Conservation (phyloP, 345 rosid genomes). For the Eucalyptus sideroxylon region DNA sequence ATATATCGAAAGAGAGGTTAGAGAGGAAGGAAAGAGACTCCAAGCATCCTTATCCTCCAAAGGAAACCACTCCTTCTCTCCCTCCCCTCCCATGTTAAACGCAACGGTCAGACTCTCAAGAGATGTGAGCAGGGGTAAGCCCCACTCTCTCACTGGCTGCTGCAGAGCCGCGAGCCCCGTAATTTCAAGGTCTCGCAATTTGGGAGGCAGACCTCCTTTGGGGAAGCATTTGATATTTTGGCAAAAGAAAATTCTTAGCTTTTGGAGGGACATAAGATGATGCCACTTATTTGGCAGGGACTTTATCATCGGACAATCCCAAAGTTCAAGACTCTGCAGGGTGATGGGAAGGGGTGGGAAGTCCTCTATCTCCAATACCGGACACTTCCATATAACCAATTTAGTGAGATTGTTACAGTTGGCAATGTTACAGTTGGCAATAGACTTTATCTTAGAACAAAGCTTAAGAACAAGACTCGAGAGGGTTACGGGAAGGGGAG, state of each 20-base stretch:
- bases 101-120: fast-evolving
- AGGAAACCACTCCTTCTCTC: not conserved
- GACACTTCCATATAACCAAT: too few relatives aligned
- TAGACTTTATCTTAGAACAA: not conserved
- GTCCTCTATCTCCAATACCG: too few relatives aligned
- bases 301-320: not conserved
- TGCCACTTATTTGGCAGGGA: not conserved
- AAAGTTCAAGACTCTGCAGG: fast-evolving
- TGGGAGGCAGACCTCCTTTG: not conserved
- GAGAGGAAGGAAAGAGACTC: not conserved
- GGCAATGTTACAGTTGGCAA: not conserved
- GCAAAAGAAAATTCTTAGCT: fast-evolving
- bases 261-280: not conserved
- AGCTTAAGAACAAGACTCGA: fast-evolving
- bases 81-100: not conserved
- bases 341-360: not conserved
- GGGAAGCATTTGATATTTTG: not conserved
- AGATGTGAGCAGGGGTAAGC: not conserved
- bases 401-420: not conserved
- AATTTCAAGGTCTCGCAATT: fast-evolving
- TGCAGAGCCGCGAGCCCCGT: fast-evolving
- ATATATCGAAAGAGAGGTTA: fast-evolving
- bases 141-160: not conserved
- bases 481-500: not conserved
- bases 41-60: not conserved